phyloP scores from a whole-genome alignment of 2,329 filamentous ascomycete genomes.

The Aspergillus luchuensis region DNA sequence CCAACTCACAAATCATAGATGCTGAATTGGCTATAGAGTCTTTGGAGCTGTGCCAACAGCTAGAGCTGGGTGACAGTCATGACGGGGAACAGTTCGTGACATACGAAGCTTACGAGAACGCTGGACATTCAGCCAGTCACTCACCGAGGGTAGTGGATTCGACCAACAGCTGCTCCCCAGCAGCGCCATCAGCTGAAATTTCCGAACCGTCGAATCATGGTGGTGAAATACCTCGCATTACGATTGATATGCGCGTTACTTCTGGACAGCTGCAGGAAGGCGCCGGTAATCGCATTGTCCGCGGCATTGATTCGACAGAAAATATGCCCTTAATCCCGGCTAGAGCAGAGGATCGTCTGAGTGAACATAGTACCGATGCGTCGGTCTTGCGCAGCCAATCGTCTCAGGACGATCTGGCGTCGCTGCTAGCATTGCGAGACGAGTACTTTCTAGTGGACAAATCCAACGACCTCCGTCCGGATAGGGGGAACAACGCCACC shows the following conservation, averaged over 20 bases:
- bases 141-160: not conserved
- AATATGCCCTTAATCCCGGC: not conserved
- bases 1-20: not conserved
- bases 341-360: not conserved
- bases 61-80: not conserved
- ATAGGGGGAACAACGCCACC: conserved; percentile 27
- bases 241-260: not conserved
- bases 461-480: conserved; percentile 24
- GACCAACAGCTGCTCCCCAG: not conserved
- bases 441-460: conserved; percentile 36
- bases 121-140: not conserved
- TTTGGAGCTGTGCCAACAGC: not conserved
- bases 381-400: conserved; percentile 20
- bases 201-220: not conserved
- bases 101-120: not conserved
- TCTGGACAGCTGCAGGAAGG: not conserved
- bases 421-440: conserved; percentile 23
- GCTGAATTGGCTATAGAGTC: not conserved
- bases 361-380: conserved; percentile 18
- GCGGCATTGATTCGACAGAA: not conserved
- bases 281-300: not conserved
- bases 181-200: not conserved
- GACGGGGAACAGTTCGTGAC: not conserved
- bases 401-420: conserved; percentile 20
- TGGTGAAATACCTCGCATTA: not conserved